A percentile compares a stretch with the other conserved stretches of the same genome.
phyloP scores from a whole-genome alignment of 495 filamentous ascomycete genomes.

The Tuber brumale region DNA sequence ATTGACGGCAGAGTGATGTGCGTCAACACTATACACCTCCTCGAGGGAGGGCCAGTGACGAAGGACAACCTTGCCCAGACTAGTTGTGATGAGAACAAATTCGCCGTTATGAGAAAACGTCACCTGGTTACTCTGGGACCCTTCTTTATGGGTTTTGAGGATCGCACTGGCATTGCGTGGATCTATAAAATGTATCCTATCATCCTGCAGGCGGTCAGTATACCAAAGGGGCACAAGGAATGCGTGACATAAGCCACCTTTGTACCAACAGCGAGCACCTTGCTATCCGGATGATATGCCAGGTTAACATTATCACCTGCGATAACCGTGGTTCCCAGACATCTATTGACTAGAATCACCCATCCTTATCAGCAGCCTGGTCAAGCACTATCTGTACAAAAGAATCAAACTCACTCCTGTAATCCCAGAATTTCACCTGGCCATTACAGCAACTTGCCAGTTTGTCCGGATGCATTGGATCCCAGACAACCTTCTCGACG shows the following conservation, averaged over 20 bases:
- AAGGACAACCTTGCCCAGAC: constrained; percentile 74
- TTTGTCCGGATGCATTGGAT: constrained; percentile 80
- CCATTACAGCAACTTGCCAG: constrained; percentile 82
- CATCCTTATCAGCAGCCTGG: constrained; percentile 8
- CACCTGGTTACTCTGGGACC: constrained; percentile 71
- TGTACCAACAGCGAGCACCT: constrained; percentile 71
- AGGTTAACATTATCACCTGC: constrained; percentile 75
- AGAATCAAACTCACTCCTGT: constrained; percentile 32
- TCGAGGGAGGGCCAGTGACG: constrained; percentile 61
- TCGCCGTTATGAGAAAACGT: constrained; percentile 70
- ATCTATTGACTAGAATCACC: constrained; percentile 26
- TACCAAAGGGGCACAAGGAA: neutral
- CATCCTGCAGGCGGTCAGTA: constrained; percentile 30
- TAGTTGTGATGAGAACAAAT: constrained; percentile 72
- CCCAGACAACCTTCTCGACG: constrained; percentile 84
- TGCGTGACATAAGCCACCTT: constrained; percentile 53
- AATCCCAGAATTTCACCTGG: constrained; percentile 84
- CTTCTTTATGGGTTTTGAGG: constrained; percentile 57
- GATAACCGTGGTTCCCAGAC: constrained; percentile 39
- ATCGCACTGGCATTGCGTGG: constrained; percentile 48
- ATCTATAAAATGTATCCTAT: constrained; percentile 39
- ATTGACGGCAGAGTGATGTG: constrained; percentile 39
- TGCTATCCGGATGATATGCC: constrained; percentile 84
- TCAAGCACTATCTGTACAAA: neutral
- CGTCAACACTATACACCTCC: constrained; percentile 43